Evolutionary conservation across 176 grass and related monocot species (phyloP).

Genomic region (Avena sativa): DNA sequence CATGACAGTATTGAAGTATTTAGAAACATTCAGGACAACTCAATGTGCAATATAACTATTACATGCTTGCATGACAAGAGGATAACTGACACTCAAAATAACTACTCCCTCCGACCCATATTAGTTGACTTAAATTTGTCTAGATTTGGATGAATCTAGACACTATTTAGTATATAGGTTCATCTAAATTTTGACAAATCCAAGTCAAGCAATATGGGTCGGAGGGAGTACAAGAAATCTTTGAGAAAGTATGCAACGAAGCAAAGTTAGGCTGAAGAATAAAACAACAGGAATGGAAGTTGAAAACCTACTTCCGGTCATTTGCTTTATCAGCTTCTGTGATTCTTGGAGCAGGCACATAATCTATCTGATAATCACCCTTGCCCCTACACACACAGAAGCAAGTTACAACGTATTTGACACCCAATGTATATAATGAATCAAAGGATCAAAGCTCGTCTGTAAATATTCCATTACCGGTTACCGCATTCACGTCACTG

Average conservation of each 20-base stretch:
- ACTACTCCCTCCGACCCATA: too few species aligned
- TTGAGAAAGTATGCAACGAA: neutral
- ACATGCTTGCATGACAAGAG: neutral
- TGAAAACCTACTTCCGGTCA: slow-evolving; percentile 73
- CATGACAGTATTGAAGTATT: neutral
- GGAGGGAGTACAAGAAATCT: neutral
- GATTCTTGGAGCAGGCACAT: slow-evolving; percentile 82
- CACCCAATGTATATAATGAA: neutral
- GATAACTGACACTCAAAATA: too few species aligned
- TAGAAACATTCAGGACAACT: neutral
- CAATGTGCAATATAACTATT: neutral
- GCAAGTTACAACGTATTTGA: neutral
- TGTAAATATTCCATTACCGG: slow-evolving; percentile 14
- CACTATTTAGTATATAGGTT: too few species aligned
- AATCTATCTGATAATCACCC: slow-evolving; percentile 93
- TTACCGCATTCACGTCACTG: neutral
- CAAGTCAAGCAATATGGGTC: too few species aligned
- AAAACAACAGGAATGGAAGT: slow-evolving; percentile 5
- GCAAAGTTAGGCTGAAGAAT: slow-evolving; percentile 21
- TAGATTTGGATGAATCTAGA: too few species aligned
- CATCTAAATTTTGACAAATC: too few species aligned
- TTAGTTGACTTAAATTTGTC: too few species aligned
- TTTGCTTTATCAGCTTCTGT: slow-evolving; percentile 97
- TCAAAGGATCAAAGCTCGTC: neutral
- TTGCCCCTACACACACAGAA: slow-evolving; percentile 65